Evolutionary conservation across 768 basidiomycete species (phyloP).

Genomic region (Pisolithus albus): DNA sequence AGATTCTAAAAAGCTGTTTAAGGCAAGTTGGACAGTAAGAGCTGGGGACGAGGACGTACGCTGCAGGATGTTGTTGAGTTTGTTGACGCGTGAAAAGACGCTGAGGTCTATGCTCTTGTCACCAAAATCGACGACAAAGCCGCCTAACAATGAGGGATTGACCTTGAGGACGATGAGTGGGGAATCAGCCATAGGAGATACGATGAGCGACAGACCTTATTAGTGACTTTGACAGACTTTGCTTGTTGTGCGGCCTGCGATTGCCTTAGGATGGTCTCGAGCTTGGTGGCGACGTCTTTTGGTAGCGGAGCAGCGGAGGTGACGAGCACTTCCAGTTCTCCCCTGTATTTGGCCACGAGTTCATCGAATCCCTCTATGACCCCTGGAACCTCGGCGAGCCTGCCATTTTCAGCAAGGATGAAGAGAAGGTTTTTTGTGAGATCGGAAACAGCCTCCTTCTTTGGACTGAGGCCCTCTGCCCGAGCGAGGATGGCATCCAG

Average conservation of each 20-base stretch:
- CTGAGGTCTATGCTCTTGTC: constrained; percentile 98
- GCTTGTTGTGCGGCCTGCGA: constrained; percentile 81
- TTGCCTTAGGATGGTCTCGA: constrained; percentile 83
- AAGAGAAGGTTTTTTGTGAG: constrained; percentile 88
- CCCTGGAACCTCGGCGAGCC: constrained; percentile 74
- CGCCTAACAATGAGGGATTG: constrained; percentile 87
- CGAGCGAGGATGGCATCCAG: constrained; percentile 63
- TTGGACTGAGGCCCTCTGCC: constrained; percentile 51
- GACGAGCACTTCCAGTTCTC: constrained; percentile 88
- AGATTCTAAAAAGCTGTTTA: constrained; percentile 15
- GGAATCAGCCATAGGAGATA: background rate
- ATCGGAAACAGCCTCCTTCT: constrained; percentile 74
- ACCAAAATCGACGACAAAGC: constrained; percentile 92
- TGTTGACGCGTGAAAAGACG: constrained; percentile 88
- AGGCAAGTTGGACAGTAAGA: constrained; percentile 4
- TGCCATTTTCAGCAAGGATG: constrained; percentile 89
- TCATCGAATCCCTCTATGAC: constrained; percentile 91
- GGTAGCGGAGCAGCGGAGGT: constrained; percentile 81
- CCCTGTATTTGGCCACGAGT: constrained; percentile 82
- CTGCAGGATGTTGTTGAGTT: constrained; percentile 83
- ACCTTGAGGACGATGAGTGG: constrained; percentile 46
- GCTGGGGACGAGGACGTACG: constrained; percentile 42
- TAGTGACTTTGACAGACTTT: constrained; percentile 82
- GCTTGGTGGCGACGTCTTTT: constrained; percentile 63
- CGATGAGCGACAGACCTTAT: constrained; percentile 60